A percentile compares a stretch with the other conserved stretches of the same genome.
Evolutionary conservation across 768 basidiomycete species (phyloP).

Genomic region (Amanita muscaria): DNA sequence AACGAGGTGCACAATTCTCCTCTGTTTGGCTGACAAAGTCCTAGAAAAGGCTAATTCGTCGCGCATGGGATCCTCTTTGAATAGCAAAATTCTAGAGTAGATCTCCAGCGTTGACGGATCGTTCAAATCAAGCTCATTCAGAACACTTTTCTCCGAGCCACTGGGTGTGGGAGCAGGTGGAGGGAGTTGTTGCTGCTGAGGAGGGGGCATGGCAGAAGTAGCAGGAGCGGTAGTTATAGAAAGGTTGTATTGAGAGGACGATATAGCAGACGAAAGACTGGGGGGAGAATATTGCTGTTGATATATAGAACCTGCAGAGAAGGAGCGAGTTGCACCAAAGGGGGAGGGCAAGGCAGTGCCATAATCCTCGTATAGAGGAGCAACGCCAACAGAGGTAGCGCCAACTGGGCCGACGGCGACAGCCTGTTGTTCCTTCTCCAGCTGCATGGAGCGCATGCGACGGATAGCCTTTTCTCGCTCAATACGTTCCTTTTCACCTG

Average conservation of each 20-base stretch:
- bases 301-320: conserved; percentile 53
- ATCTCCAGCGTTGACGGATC: conserved; percentile 95
- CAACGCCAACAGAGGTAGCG: conserved; percentile 18
- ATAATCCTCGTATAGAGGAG: conserved; percentile 66
- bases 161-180: conserved; percentile 52
- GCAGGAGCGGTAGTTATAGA: conserved; percentile 39
- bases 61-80: conserved; percentile 96
- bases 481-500: conserved; percentile 97
- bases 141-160: conserved; percentile 52
- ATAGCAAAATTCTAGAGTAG: conserved; percentile 90
- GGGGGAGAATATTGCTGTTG: conserved; percentile 60
- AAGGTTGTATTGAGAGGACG: conserved; percentile 34
- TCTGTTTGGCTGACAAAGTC: conserved; percentile 73
- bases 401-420: background rate
- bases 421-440: conserved; percentile 80
- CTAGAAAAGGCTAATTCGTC: conserved; percentile 97
- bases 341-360: conserved; percentile 49
- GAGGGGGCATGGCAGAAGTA: conserved; percentile 27
- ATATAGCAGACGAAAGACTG: conserved; percentile 34
- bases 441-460: conserved; percentile 94
- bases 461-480: conserved; percentile 98
- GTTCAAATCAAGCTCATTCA: conserved; percentile 85
- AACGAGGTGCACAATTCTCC: conserved; percentile 89
- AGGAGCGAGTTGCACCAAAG: conserved; percentile 68
- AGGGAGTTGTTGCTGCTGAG: conserved; percentile 18